Evolutionary conservation across 108 stramenopile genomes (phyloP).

Genomic region (Skeletonema potamos): DNA sequence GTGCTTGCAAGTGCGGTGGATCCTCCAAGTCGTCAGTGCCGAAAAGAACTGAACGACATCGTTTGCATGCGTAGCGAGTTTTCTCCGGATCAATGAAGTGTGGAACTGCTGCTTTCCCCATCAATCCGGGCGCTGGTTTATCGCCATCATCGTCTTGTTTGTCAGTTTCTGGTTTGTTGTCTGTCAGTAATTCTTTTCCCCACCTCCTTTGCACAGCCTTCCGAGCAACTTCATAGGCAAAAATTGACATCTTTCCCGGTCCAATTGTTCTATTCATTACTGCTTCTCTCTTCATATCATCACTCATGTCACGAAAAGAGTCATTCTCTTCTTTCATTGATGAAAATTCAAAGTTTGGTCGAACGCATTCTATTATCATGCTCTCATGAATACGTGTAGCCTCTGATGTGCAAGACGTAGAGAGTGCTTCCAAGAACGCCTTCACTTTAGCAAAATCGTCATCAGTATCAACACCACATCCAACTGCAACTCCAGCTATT

Average conservation of each 20-base stretch:
- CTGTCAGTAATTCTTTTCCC: constrained; percentile 12
- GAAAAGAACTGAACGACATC: constrained; percentile 71
- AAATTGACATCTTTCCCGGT: constrained; percentile 78
- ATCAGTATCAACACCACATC: constrained; percentile 52
- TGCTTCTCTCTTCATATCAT: constrained; percentile 50
- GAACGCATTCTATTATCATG: constrained; percentile 40
- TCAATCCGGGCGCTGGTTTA: neutral
- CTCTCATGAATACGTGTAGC: neutral
- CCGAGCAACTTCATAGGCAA: constrained; percentile 35
- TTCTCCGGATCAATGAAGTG: constrained; percentile 31
- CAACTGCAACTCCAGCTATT: constrained; percentile 49
- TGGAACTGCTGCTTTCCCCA: neutral
- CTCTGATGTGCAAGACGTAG: constrained; percentile 3
- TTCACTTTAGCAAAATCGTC: constrained; percentile 54
- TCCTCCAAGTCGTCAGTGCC: constrained; percentile 65
- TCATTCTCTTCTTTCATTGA: constrained; percentile 72
- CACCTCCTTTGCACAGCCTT: constrained; percentile 23
- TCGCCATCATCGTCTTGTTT: neutral
- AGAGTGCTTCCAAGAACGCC: constrained; percentile 47
- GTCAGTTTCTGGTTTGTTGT: neutral
- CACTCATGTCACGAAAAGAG: constrained; percentile 50
- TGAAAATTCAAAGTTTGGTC: constrained; percentile 55
- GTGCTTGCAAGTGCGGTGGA: constrained; percentile 54
- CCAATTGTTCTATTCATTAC: constrained; percentile 52
- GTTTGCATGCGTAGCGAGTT: constrained; percentile 65